Evolutionary conservation across 345 rosid genomes (phyloP).

Genomic region (Rhodamnia argentea): DNA sequence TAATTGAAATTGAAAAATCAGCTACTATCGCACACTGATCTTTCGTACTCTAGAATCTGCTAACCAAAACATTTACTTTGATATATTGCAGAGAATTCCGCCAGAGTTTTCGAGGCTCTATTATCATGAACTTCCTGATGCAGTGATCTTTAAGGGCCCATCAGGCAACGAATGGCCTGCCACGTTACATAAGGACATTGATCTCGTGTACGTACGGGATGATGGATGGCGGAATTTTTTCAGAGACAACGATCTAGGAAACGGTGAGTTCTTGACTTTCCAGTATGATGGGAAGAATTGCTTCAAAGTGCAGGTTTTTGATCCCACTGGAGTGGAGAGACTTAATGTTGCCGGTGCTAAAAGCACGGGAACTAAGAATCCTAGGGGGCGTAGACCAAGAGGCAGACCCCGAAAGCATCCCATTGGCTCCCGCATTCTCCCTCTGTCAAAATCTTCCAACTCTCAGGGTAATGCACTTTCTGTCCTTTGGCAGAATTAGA

Average conservation of each 20-base stretch:
- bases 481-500: no score
- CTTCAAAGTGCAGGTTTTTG: conserved; percentile 5
- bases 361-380: neutral
- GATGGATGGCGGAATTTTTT: conserved; percentile 12
- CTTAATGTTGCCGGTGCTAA: neutral
- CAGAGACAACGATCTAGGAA: neutral
- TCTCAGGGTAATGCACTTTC: no score
- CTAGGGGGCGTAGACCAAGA: neutral
- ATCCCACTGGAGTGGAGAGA: neutral
- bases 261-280: conserved; percentile 1
- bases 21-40: neutral
- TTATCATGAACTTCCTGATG: neutral
- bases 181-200: neutral
- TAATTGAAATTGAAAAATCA: neutral
- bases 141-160: conserved; percentile 1
- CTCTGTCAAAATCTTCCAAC: no score
- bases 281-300: neutral
- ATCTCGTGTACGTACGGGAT: neutral
- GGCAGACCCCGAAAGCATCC: neutral
- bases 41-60: neutral
- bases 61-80: neutral
- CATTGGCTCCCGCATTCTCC: neutral
- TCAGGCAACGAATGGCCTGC: conserved; percentile 3
- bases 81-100: neutral
- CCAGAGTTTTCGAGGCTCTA: neutral